phyloP scores from a whole-genome alignment of 176 grass and related monocot species.

The Triticum turgidum region DNA sequence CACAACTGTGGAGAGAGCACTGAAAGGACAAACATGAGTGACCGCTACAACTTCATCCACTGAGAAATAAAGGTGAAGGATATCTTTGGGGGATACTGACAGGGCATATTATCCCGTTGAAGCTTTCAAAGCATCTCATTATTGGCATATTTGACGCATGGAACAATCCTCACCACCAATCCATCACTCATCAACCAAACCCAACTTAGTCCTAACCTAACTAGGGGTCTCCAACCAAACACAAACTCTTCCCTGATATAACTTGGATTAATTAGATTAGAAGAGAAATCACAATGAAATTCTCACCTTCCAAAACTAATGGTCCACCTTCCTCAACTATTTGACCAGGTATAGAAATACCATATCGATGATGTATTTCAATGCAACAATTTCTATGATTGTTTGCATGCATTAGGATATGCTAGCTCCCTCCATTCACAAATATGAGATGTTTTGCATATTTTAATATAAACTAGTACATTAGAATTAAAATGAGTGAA shows the following conservation, averaged over 20 bases:
- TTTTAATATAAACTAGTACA: no score
- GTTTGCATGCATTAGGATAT: no score
- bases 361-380: neutral
- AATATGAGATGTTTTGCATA: no score
- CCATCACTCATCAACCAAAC: neutral
- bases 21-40: neutral
- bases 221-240: conserved; percentile 26
- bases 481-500: no score
- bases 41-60: conserved; percentile 14
- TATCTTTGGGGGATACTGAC: conserved; percentile 25
- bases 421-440: no score
- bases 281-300: conserved; percentile 1
- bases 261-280: neutral
- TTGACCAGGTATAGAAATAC: conserved; percentile 15
- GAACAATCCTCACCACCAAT: neutral
- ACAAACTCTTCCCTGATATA: conserved; percentile 2
- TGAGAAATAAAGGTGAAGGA: neutral
- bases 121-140: conserved; percentile 43
- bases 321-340: neutral
- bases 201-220: neutral
- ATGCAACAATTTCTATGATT: neutral
- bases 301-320: conserved; percentile 8
- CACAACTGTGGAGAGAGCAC: neutral
- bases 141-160: conserved; percentile 33
- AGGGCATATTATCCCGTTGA: conserved; percentile 28